Percentiles rank a stretch among this genome's conserved stretches.
phyloP scores from a whole-genome alignment of 164 flowering plant genomes.

The Paratinospora sagittata region DNA sequence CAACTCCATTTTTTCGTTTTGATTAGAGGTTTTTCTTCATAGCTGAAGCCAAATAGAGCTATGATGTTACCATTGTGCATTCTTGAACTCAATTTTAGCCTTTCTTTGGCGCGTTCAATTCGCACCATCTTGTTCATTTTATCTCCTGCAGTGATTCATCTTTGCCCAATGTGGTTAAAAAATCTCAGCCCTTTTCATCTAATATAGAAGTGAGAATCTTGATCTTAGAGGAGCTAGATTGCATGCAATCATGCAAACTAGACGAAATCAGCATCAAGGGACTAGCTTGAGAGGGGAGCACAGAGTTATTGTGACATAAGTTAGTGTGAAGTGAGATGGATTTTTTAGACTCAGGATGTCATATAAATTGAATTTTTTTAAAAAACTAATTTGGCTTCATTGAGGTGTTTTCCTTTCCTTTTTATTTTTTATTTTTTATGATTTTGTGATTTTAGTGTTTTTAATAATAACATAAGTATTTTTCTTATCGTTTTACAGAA shows the following conservation, averaged over 20 bases:
- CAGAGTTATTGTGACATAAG: not conserved
- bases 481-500: not conserved
- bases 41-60: no score
- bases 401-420: not conserved
- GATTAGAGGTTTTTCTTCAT: no score
- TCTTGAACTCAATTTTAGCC: no score
- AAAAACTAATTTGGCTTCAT: no score
- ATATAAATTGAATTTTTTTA: no score
- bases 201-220: not conserved
- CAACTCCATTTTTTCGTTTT: no score
- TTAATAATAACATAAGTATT: not conserved
- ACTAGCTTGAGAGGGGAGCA: not conserved
- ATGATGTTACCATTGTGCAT: no score
- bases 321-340: not conserved
- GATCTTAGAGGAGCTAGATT: not conserved
- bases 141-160: not conserved
- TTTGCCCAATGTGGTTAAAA: no score
- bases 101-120: no score
- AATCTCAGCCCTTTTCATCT: no score
- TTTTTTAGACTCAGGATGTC: no score
- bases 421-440: not conserved
- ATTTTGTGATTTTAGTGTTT: not conserved
- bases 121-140: not conserved
- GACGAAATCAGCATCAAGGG: not conserved
- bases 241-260: not conserved